These are phyloP conservation scores for Penicillium turbatum DNA, from an alignment of 495 filamentous ascomycete species.

Conservation along the genomic window DNA sequence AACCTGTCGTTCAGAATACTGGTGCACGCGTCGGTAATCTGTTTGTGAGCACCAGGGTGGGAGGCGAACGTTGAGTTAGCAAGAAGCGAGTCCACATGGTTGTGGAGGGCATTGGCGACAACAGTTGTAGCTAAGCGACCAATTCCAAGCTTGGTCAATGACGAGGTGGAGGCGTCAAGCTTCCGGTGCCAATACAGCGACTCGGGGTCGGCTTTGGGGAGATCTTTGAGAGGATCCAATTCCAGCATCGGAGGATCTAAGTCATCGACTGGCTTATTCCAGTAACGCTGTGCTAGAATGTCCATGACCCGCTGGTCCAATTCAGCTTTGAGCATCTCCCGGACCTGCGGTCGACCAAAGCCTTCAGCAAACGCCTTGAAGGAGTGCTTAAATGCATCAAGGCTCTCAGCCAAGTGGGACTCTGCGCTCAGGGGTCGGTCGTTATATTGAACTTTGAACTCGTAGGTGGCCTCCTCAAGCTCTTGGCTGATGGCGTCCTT, in stretches of 20 bases:
- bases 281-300: constrained; percentile 90
- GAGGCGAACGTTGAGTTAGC: constrained; percentile 73
- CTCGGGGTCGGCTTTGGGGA: constrained; percentile 78
- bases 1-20: constrained; percentile 90
- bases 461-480: constrained; percentile 94
- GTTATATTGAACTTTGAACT: constrained; percentile 99
- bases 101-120: constrained; percentile 80
- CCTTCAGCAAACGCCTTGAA: constrained; percentile 88
- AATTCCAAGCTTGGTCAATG: constrained; percentile 88
- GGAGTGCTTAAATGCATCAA: constrained; percentile 96
- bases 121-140: constrained; percentile 88
- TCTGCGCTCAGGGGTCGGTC: constrained; percentile 92
- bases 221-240: constrained; percentile 65
- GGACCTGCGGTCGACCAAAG: constrained; percentile 86
- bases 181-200: constrained; percentile 90
- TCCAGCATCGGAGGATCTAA: constrained; percentile 58
- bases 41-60: constrained; percentile 87
- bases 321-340: constrained; percentile 83
- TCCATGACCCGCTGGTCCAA: constrained; percentile 94
- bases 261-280: constrained; percentile 92
- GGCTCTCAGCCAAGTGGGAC: constrained; percentile 88
- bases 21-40: constrained; percentile 82
- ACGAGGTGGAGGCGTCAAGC: constrained; percentile 85
- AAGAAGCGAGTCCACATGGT: constrained; percentile 75
- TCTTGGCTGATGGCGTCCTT: constrained; percentile 91